Evolutionary conservation across 352 stramenopile species (phyloP).

Genomic region (Aphanomyces cochlioides): DNA sequence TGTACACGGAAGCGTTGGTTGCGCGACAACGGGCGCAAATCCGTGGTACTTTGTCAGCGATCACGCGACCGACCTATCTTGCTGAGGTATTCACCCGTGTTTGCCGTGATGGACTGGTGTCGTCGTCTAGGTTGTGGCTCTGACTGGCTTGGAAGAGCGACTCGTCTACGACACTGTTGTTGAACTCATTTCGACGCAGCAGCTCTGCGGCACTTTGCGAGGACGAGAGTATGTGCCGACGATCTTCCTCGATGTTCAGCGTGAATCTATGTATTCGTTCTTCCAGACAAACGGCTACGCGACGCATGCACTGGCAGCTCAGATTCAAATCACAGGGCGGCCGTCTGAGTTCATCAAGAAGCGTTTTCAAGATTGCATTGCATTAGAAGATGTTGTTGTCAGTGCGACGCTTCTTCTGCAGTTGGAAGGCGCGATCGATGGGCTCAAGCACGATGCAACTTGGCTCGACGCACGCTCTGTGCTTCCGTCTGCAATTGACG

Average conservation of each 20-base stretch:
- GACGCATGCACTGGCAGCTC: slow-evolving; percentile 46
- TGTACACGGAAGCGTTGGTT: slow-evolving; percentile 79
- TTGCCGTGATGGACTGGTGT: background rate
- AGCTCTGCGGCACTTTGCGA: slow-evolving; percentile 58
- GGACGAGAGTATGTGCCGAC: slow-evolving; percentile 75
- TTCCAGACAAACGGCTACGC: slow-evolving; percentile 83
- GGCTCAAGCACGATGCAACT: slow-evolving; percentile 57
- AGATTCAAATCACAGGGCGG: slow-evolving; percentile 55
- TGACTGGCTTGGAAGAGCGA: slow-evolving; percentile 52
- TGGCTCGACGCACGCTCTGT: slow-evolving; percentile 58
- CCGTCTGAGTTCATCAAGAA: slow-evolving; percentile 74
- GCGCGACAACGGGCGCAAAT: slow-evolving; percentile 56
- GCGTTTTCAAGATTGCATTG: slow-evolving; percentile 61
- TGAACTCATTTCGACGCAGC: slow-evolving; percentile 51
- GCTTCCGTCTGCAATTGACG: slow-evolving; percentile 54
- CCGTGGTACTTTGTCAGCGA: slow-evolving; percentile 57
- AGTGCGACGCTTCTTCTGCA: slow-evolving; percentile 57
- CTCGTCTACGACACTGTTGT: slow-evolving; percentile 55
- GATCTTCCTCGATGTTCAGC: slow-evolving; percentile 71
- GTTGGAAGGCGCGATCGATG: slow-evolving; percentile 68
- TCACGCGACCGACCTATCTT: slow-evolving; percentile 65
- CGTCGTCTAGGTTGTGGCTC: slow-evolving; percentile 13
- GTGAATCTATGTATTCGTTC: slow-evolving; percentile 76
- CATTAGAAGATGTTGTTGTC: slow-evolving; percentile 61
- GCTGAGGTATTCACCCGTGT: slow-evolving; percentile 43